Percentiles rank a stretch among this genome's conserved stretches.
Evolutionary conservation across 345 rosid species (phyloP).

Genomic region (Aethionema arabicum): DNA sequence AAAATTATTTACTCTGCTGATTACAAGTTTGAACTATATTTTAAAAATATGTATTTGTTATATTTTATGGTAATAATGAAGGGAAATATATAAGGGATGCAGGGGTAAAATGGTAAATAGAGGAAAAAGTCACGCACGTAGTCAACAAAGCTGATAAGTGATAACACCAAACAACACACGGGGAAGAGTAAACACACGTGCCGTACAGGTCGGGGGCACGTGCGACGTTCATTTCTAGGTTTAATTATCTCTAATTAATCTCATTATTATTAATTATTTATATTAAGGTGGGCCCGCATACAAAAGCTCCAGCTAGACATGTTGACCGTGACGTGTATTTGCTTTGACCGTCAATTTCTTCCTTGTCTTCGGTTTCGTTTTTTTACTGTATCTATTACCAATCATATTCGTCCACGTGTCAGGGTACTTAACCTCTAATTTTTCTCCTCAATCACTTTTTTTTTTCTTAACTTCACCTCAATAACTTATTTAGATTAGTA

Average conservation of each 20-base stretch:
- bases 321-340: slow-evolving; percentile 32
- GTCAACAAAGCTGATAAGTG: slow-evolving; percentile 30
- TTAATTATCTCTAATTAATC: slow-evolving; percentile 23
- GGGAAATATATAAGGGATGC: neutral
- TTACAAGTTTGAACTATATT: too few relatives aligned
- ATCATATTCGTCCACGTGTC: slow-evolving; percentile 23
- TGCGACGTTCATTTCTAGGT: slow-evolving; percentile 36
- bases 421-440: too few relatives aligned
- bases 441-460: too few relatives aligned
- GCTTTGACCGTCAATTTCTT: slow-evolving; percentile 22
- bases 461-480: too few relatives aligned
- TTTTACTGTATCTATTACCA: slow-evolving; percentile 15
- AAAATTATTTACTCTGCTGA: too few relatives aligned
- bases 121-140: slow-evolving; percentile 23
- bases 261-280: neutral
- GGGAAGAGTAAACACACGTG: slow-evolving; percentile 22
- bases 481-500: too few relatives aligned
- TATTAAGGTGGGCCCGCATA: slow-evolving; percentile 25
- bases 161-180: slow-evolving; percentile 38
- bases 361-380: slow-evolving; percentile 22
- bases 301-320: slow-evolving; percentile 36
- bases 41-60: too few relatives aligned
- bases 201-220: slow-evolving; percentile 38
- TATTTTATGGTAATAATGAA: neutral
- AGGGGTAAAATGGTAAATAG: slow-evolving; percentile 24